These are phyloP conservation scores for Calocera viscosa DNA, from an alignment of 768 basidiomycete genomes.

Conservation along the genomic window DNA sequence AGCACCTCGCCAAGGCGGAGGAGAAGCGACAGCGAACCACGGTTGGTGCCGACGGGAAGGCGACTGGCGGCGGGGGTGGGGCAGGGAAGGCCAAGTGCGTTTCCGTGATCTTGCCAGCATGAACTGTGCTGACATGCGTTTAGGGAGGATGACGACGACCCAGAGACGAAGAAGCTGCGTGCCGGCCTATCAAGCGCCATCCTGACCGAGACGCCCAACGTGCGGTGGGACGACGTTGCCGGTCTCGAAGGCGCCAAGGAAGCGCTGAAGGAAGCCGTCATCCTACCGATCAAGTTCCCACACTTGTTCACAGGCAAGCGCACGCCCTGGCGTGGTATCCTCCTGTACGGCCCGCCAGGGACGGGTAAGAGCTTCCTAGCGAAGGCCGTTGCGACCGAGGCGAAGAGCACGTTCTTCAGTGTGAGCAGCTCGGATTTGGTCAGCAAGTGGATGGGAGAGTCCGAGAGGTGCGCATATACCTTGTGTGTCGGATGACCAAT, in stretches of 20 bases:
- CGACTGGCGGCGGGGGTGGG: slow-evolving; percentile 29
- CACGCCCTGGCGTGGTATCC: slow-evolving; percentile 91
- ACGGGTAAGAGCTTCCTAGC: slow-evolving; percentile 96
- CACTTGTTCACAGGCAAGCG: slow-evolving; percentile 97
- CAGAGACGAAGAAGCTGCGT: slow-evolving; percentile 93
- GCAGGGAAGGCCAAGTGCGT: slow-evolving; percentile 15
- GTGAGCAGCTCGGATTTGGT: slow-evolving; percentile 92
- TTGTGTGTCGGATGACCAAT: not conserved
- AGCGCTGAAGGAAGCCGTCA: slow-evolving; percentile 92
- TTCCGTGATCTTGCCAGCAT: not conserved
- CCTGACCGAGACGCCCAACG: slow-evolving; percentile 83
- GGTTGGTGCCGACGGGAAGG: slow-evolving; percentile 39
- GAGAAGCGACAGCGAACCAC: slow-evolving; percentile 50
- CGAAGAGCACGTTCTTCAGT: slow-evolving; percentile 97
- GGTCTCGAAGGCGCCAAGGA: slow-evolving; percentile 93
- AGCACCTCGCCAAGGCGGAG: slow-evolving; percentile 52
- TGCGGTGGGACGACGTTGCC: slow-evolving; percentile 97
- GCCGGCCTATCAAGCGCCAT: slow-evolving; percentile 79
- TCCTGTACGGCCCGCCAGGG: slow-evolving; percentile 94
- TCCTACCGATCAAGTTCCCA: slow-evolving; percentile 98
- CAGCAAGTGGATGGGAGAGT: slow-evolving; percentile 99
- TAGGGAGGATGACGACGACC: slow-evolving; percentile 65
- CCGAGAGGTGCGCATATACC: slow-evolving; percentile 57
- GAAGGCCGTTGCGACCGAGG: slow-evolving; percentile 97
- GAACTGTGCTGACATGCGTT: slow-evolving; percentile 28